Evolutionary conservation across 306 rosid genomes (phyloP).

Genomic region (Cyclanthera cordifolia): DNA sequence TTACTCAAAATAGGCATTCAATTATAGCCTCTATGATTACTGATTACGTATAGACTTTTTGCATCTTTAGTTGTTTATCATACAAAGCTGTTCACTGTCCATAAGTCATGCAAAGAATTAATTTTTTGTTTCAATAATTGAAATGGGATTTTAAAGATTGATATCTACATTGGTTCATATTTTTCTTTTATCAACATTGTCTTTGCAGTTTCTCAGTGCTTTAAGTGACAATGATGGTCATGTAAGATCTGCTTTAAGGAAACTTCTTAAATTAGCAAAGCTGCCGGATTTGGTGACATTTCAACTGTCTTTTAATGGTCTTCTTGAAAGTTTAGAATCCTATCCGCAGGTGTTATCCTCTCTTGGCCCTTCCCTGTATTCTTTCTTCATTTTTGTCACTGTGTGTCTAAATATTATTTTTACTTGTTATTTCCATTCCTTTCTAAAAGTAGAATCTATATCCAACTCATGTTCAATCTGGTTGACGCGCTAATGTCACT

Average conservation of each 20-base stretch:
- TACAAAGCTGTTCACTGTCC: not conserved
- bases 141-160: not conserved
- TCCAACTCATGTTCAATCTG: not conserved
- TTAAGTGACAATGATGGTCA: conserved; percentile 32
- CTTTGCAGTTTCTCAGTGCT: conserved; percentile 68
- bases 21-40: not conserved
- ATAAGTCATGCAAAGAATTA: not conserved
- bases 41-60: not conserved
- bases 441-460: not conserved
- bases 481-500: conserved; percentile 4
- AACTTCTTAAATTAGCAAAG: conserved; percentile 48
- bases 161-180: not conserved
- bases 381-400: not conserved
- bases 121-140: not conserved
- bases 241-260: conserved; percentile 49
- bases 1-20: not conserved
- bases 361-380: not conserved
- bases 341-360: conserved; percentile 43
- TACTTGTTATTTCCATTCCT: not conserved
- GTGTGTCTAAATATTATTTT: not conserved
- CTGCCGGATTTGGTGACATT: conserved; percentile 37
- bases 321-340: conserved; percentile 44
- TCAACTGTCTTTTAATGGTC: conserved; percentile 42
- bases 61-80: not conserved
- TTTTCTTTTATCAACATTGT: not conserved